Evolutionary conservation across 768 basidiomycete species (phyloP), one percentile per base, ranked within the genome.

Genomic region (Mycena rosella): DNA sequence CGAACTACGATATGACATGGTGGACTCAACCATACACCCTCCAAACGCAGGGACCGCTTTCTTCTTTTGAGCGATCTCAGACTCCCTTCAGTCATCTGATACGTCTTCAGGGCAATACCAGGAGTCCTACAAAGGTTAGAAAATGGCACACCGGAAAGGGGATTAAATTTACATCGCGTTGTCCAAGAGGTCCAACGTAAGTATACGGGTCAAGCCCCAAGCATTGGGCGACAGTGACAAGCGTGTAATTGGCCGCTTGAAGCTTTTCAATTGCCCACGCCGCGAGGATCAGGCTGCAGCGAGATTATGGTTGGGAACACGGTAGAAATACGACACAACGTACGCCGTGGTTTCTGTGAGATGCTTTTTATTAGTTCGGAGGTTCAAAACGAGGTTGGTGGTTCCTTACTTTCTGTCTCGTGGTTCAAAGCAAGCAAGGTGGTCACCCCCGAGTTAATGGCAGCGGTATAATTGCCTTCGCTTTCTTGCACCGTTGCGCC

Each of bases 191-290:
- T 7, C 36, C 60, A 18, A 30, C 38, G 26, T 11, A 52, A 5
- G 24, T 5, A 73, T 85, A 85, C 2, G 83, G 74, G 1, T 75
- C 70, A 6, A 80, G 65, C 1, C 80, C 80, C 2, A 82, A 73
- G 70, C 83, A 85, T 58, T 84, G 81, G 38, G 83, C 74, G 36
- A 84, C 64, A 42, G 79, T 80, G 36, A 85, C 83, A 20, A 85
- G 78, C n/a, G 70, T 74, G 65, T 84, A 84, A 10, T 82, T 81
- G 22, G 82, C 82, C 0, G 68, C 74, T 57, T 80, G 73, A 52
- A 84, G 64, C 53, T 77, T 76, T 48, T 48, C 20, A 27, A 77
- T 75, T 6, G 64, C 74, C 38, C 62, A 68, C 2, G 69, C 73
- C 18, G 72, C 58, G 7, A 70, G 45, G 14, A 60, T 3, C 17